These are phyloP conservation scores for Tricholoma sp. DNA, from an alignment of 768 basidiomycete species.

Conservation along the genomic window DNA sequence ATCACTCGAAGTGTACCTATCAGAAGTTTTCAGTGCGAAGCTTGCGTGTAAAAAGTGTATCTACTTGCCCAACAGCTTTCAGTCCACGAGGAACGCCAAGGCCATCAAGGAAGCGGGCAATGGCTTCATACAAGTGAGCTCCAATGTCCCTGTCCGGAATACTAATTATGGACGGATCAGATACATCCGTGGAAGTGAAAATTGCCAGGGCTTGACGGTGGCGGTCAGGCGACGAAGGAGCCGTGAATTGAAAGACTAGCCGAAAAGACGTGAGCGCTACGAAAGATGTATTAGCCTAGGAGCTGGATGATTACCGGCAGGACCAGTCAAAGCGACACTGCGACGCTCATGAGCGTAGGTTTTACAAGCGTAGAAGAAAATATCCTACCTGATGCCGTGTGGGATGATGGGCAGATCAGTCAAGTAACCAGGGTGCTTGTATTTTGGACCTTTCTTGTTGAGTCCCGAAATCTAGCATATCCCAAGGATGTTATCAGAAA, in stretches of 20 bases:
- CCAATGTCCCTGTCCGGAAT: slow-evolving; percentile 82
- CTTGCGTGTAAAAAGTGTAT: neutral
- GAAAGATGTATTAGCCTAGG: neutral
- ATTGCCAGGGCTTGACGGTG: slow-evolving; percentile 87
- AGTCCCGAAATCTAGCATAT: slow-evolving; percentile 73
- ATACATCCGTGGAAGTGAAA: slow-evolving; percentile 62
- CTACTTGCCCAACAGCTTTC: slow-evolving; percentile 62
- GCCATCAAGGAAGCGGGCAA: slow-evolving; percentile 82
- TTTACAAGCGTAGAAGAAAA: neutral
- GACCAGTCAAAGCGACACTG: slow-evolving; percentile 84
- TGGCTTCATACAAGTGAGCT: slow-evolving; percentile 73
- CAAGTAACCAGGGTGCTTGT: slow-evolving; percentile 85
- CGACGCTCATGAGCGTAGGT: neutral
- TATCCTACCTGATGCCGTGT: slow-evolving; percentile 71
- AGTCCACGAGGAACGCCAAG: slow-evolving; percentile 85
- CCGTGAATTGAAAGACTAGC: slow-evolving; percentile 89
- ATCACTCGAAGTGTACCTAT: slow-evolving; percentile 61
- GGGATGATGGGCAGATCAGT: slow-evolving; percentile 89
- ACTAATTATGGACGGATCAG: slow-evolving; percentile 64
- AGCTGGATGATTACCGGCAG: slow-evolving; percentile 50
- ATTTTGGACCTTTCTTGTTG: slow-evolving; percentile 93
- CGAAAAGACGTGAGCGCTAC: neutral
- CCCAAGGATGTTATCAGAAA: neutral
- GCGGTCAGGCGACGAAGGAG: slow-evolving; percentile 87
- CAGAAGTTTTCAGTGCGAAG: neutral